Base-by-base conservation (phyloP, 1,284 basidiomycete genomes). In the Phylloporus gajari region DNA sequence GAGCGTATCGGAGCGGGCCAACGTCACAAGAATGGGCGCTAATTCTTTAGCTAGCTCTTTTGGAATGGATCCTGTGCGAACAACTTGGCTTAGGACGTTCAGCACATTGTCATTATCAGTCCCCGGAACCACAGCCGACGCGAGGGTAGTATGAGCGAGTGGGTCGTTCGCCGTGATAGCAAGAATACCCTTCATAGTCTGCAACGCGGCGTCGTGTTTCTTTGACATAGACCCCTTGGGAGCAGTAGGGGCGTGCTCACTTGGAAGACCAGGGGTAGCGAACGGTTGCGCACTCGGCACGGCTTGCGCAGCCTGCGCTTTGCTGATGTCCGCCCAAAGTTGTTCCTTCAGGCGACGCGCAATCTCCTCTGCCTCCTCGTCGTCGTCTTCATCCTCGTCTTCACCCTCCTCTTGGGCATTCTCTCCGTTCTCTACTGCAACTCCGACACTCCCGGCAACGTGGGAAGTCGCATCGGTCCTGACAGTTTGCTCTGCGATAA, bases 321-420 rank as follows among this genome's bases (percentile, higher is more conserved):
- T 91, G 75, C 83, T 90, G 62, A 94, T 91, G 75, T 93, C 91
- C 3, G 91, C 92, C 88, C 90, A 90, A 15, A 94, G 85, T 72
- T 94, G 89, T 74, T 92, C 91, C 21, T 91, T 90, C 42, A 94
- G 83, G 46, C 90, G 85, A 64, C 89, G 87, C 11, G 91, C 91
- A 75, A 93, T 92, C 73, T 90, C 92, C 75, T 92, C 89, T 12
- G 91, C 91, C 72, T 93, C 90, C 13, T 90, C 91, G 40, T 91
- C 91, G n/a, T 89, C 89, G 0, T 87, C 90, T 9, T 89, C 88
- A 4, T 90, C 87, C 0, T 86, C 87, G 11, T 84, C 86, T 15
- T 88, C 85, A 19, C 85, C 87, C 19, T 88, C 84, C 30, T 84
- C 81, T 21, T 74, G 82, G 44, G 81, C 85, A 5, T 87, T 87